Conservation (phyloP, 768 basidiomycete genomes). For the Exidia glandulosa region DNA sequence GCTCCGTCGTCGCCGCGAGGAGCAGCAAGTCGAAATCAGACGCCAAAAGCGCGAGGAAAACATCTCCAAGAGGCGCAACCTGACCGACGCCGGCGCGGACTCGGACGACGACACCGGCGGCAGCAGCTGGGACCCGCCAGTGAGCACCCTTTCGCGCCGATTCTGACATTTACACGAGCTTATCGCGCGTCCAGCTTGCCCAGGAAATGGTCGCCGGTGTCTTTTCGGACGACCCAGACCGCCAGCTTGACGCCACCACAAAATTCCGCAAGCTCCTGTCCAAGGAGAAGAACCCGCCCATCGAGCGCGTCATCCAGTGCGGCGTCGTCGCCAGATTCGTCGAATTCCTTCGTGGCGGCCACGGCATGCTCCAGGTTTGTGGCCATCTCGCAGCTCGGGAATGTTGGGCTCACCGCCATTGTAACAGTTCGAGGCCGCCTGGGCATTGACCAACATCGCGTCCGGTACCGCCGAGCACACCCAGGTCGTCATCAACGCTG, state of each 20-base stretch:
- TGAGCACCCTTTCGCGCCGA: constrained; percentile 24
- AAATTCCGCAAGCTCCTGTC: constrained; percentile 94
- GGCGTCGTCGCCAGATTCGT: constrained; percentile 97
- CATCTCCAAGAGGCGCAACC: constrained; percentile 94
- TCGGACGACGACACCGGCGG: constrained; percentile 82
- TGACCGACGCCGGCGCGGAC: constrained; percentile 62
- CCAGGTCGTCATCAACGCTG: constrained; percentile 90
- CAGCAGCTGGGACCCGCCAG: constrained; percentile 70
- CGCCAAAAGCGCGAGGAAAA: constrained; percentile 98
- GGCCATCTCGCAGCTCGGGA: background rate
- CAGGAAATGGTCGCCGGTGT: constrained; percentile 91
- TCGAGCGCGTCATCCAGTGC: constrained; percentile 80
- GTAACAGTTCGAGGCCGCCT: constrained; percentile 79
- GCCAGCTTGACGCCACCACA: constrained; percentile 69
- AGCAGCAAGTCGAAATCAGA: constrained; percentile 98
- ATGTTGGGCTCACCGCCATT: too few species aligned
- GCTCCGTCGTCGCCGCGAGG: constrained; percentile 91
- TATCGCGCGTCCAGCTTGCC: constrained; percentile 20
- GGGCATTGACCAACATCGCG: constrained; percentile 96
- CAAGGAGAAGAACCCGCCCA: constrained; percentile 99
- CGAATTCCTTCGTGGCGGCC: constrained; percentile 73
- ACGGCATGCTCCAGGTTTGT: constrained; percentile 75
- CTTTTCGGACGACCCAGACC: constrained; percentile 67
- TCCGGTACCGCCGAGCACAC: constrained; percentile 98
- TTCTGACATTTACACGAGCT: background rate